A percentile compares a stretch with the other conserved stretches of the same genome.
These are phyloP conservation scores for Mycena latifolia DNA, from an alignment of 768 basidiomycete species.

Conservation along the genomic window DNA sequence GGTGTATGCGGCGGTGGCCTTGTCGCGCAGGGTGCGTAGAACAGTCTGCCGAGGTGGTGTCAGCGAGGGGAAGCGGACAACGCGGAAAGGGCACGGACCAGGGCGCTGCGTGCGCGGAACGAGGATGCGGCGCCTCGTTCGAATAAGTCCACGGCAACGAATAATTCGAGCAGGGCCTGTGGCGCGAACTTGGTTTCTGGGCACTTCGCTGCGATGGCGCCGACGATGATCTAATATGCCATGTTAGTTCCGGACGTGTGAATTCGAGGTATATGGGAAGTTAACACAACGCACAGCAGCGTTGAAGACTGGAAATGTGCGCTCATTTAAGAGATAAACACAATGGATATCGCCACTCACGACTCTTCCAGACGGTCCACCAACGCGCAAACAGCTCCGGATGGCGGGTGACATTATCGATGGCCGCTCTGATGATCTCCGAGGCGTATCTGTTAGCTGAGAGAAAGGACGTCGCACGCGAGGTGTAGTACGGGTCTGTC, in stretches of 20 bases:
- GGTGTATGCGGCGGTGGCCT: conserved; percentile 16
- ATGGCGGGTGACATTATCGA: conserved; percentile 9
- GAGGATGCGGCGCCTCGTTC: conserved; percentile 19
- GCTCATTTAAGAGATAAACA: not conserved
- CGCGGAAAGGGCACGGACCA: conserved; percentile 4
- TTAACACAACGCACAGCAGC: not conserved
- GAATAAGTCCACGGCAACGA: conserved; percentile 24
- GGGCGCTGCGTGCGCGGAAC: conserved; percentile 13
- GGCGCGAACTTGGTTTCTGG: not conserved
- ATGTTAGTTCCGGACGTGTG: not conserved
- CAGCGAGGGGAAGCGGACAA: not conserved
- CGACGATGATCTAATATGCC: conserved; percentile 16
- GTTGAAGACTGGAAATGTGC: not conserved
- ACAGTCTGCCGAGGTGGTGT: conserved; percentile 10
- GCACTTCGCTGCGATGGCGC: conserved; percentile 15
- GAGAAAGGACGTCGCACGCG: conserved; percentile 10
- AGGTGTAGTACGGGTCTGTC: conserved; percentile 11
- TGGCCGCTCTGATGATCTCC: conserved; percentile 3
- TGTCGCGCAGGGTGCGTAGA: conserved; percentile 16
- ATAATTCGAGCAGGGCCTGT: conserved; percentile 13
- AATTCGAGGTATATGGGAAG: not conserved
- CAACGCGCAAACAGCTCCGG: conserved; percentile 9
- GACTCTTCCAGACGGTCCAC: conserved; percentile 23
- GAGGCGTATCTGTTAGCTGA: conserved; percentile 7
- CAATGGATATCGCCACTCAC: not conserved